Conservation (phyloP, 2,329 filamentous ascomycete species). For the Stachybotrys chartarum region DNA sequence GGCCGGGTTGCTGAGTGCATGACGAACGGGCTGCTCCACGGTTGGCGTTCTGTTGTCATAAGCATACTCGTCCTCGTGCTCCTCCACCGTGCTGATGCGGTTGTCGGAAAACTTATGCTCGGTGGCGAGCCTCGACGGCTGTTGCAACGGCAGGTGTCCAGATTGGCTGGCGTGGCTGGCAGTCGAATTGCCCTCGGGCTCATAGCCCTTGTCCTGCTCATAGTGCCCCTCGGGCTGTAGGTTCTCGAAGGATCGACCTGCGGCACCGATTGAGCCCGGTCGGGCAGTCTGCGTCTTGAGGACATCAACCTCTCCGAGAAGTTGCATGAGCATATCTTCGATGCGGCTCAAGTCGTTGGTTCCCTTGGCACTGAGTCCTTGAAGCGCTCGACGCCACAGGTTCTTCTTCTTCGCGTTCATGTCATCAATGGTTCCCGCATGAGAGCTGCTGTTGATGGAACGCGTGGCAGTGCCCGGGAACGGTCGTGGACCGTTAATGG, state of each 20-base stretch:
- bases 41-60: conserved; percentile 44
- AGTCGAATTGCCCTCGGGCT: conserved; percentile 70
- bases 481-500: conserved; percentile 79
- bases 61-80: conserved; percentile 67
- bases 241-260: conserved; percentile 60
- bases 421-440: conserved; percentile 48
- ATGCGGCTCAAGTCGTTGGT: conserved; percentile 83
- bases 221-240: conserved; percentile 55
- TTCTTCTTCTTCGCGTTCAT: conserved; percentile 75
- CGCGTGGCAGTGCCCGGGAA: conserved; percentile 61
- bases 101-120: conserved; percentile 62
- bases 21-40: conserved; percentile 30
- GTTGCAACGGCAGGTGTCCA: conserved; percentile 61
- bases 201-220: conserved; percentile 68
- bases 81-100: conserved; percentile 83
- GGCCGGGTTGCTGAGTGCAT: conserved; percentile 57
- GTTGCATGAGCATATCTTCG: conserved; percentile 84
- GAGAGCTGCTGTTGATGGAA: conserved; percentile 49
- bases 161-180: conserved; percentile 68
- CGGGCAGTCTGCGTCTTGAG: conserved; percentile 56
- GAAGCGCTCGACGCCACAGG: conserved; percentile 89
- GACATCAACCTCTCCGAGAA: conserved; percentile 85
- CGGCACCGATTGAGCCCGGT: conserved; percentile 36
- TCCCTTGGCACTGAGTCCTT: conserved; percentile 81
- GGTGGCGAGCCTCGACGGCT: conserved; percentile 33